Evolutionary conservation across 2,329 filamentous ascomycete species (phyloP).

Genomic region (Furcasterigmium furcatum): DNA sequence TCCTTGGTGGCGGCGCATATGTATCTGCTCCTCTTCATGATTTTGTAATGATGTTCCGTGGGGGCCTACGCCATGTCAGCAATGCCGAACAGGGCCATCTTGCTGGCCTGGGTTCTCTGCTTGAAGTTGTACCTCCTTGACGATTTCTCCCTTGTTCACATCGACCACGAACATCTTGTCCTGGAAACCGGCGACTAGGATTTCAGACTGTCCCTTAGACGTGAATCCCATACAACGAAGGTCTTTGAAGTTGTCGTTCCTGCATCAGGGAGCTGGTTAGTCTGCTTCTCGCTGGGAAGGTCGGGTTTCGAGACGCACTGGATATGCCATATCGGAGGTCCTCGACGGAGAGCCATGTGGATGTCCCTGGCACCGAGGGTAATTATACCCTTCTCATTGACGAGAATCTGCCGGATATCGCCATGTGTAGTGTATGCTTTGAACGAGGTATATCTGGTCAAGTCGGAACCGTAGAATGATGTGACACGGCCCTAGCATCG

Average conservation of each 20-base stretch:
- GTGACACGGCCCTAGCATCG: slow-evolving; percentile 73
- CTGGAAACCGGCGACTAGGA: slow-evolving; percentile 86
- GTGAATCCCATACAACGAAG: slow-evolving; percentile 95
- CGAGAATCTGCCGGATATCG: slow-evolving; percentile 80
- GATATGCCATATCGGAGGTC: slow-evolving; percentile 85
- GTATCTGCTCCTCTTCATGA: slow-evolving; percentile 88
- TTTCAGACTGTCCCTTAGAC: slow-evolving; percentile 76
- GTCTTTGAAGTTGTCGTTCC: slow-evolving; percentile 75
- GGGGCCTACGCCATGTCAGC: slow-evolving; percentile 50
- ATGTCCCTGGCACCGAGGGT: slow-evolving; percentile 79
- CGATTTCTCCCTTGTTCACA: slow-evolving; percentile 66
- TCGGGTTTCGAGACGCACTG: slow-evolving; percentile 44
- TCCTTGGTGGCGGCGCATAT: slow-evolving; percentile 87
- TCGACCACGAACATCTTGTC: slow-evolving; percentile 77
- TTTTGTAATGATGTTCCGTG: slow-evolving; percentile 75
- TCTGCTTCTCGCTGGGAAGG: slow-evolving; percentile 5
- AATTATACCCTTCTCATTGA: slow-evolving; percentile 88
- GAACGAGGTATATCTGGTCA: slow-evolving; percentile 89
- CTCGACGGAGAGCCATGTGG: slow-evolving; percentile 83
- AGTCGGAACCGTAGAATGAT: slow-evolving; percentile 82
- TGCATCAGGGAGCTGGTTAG: slow-evolving; percentile 22
- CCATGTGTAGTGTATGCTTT: slow-evolving; percentile 76
- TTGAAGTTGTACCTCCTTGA: slow-evolving; percentile 55
- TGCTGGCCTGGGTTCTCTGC: too few relatives aligned
- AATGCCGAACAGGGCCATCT: too few relatives aligned